Base-by-base conservation (phyloP, 768 basidiomycete species). In the Cyathus striatus region DNA sequence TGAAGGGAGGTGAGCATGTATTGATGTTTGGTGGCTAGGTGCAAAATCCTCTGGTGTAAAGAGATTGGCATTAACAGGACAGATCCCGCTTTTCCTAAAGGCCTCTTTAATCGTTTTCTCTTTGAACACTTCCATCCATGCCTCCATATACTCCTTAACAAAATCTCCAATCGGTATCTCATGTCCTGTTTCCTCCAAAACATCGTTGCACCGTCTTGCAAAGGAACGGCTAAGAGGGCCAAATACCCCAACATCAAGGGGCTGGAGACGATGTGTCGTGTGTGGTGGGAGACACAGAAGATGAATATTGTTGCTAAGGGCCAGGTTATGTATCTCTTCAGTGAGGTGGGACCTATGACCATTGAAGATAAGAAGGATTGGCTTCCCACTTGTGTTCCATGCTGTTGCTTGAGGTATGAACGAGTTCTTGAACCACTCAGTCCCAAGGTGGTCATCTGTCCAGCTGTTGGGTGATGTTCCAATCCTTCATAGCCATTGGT, bases 341-440 rank as follows among this genome's bases (percentile, higher is more conserved):
- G 47, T 42, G 16, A 44, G 17, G 24, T 51, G 49, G 13, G 49
- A 51, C 6, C 23, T 35, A 35, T 66, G 64, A 3, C 65, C 56
- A 51, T 65, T 60, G 5, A 60, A 39, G 22, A 64, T 40, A n/a
- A 66, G 42, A 3, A 52, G 32, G n/a, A 46, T 41, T 0, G 41
- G 47, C 21, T 38, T 39, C 7, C 21, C 20, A 12, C 38, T 27
- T 9, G 41, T 43, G 9, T 40, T 1, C 7, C 27, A 10, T 7
- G 41, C 26, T 7, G 45, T 38, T 5, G 51, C 48, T n/a, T 57
- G 26, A 13, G 27, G 41, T 16, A 55, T 49, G 40, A 62, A 62
- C 14, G 38, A 24, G 5, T 57, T 23, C 24, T 44, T 14, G 3
- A 61, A 38, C 58, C 60, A 62, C 14, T 52, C 13, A 1, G 26